Evolutionary conservation across 805 yeast species (phyloP).

Genomic region (Candida fluviatilis): DNA sequence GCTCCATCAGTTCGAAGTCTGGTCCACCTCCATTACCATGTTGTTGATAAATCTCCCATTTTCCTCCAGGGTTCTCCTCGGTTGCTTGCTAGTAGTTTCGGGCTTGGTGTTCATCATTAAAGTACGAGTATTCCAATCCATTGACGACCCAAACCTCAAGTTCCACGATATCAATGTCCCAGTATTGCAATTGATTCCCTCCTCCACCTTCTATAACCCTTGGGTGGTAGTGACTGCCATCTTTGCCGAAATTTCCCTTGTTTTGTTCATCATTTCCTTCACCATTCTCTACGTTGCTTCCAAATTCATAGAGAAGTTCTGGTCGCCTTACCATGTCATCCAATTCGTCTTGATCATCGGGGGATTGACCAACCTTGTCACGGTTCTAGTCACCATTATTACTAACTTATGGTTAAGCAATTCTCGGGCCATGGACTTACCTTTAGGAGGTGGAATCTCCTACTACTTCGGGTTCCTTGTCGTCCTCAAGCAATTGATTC

Average conservation of each 20-base stretch:
- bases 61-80: slow-evolving; percentile 44
- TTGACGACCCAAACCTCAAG: slow-evolving; percentile 12
- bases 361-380: slow-evolving; percentile 49
- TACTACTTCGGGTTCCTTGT: slow-evolving; percentile 52
- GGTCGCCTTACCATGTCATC: slow-evolving; percentile 49
- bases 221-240: slow-evolving; percentile 63
- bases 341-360: slow-evolving; percentile 52
- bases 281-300: slow-evolving; percentile 35
- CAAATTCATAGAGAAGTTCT: slow-evolving; percentile 47
- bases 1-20: too few relatives aligned
- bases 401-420: slow-evolving; percentile 33
- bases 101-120: slow-evolving; percentile 39
- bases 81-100: slow-evolving; percentile 37
- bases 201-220: slow-evolving; percentile 50
- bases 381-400: slow-evolving; percentile 41
- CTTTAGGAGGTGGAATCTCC: slow-evolving; percentile 51
- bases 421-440: slow-evolving; percentile 34
- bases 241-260: slow-evolving; percentile 54
- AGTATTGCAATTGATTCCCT: slow-evolving; percentile 60
- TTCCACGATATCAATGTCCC: slow-evolving; percentile 49
- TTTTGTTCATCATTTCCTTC: slow-evolving; percentile 41
- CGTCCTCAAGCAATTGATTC: slow-evolving; percentile 54
- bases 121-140: slow-evolving; percentile 22
- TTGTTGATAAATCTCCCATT: slow-evolving; percentile 28
- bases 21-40: too few relatives aligned